A percentile compares a stretch with the other conserved stretches of the same genome.
Conservation (phyloP, 306 rosid species). For the Oemleria cerasiformis region DNA sequence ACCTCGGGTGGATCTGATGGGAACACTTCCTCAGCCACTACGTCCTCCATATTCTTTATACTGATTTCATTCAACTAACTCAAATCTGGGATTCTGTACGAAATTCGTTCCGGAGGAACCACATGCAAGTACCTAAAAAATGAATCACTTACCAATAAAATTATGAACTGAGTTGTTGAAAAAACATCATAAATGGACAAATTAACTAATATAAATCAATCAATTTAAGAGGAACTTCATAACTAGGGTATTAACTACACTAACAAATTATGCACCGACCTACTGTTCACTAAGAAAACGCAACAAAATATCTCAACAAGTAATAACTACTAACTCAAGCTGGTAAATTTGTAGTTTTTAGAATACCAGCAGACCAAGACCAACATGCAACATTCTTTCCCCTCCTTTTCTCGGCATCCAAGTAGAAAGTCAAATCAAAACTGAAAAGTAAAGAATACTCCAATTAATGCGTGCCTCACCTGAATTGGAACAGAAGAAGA, state of each 20-base stretch:
- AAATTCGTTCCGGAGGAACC: constrained; percentile 26
- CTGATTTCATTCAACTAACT: constrained; percentile 34
- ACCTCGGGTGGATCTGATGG: constrained; percentile 43
- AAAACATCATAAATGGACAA: too few species aligned
- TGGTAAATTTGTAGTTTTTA: background rate
- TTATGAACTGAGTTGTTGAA: background rate
- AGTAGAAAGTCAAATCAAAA: background rate
- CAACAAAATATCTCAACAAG: background rate
- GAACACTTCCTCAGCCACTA: constrained; percentile 47
- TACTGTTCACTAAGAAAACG: background rate
- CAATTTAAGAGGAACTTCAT: too few species aligned
- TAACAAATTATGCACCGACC: too few species aligned
- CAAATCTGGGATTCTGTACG: constrained; percentile 14
- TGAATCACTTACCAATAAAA: background rate
- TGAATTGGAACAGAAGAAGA: constrained; percentile 7
- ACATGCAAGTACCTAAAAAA: constrained; percentile 1
- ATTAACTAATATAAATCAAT: background rate
- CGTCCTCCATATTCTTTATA: constrained; percentile 56
- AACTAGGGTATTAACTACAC: background rate
- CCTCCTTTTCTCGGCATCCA: constrained; percentile 19
- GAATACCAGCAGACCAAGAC: constrained; percentile 1
- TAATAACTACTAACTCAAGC: background rate
- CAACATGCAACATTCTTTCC: constrained; percentile 14
- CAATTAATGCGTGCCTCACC: constrained; percentile 10
- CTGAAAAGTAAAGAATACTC: background rate